A percentile compares a stretch with the other conserved stretches of the same genome.
Conservation (phyloP, 139 green algal genomes). For the Micromonas pusilla region DNA sequence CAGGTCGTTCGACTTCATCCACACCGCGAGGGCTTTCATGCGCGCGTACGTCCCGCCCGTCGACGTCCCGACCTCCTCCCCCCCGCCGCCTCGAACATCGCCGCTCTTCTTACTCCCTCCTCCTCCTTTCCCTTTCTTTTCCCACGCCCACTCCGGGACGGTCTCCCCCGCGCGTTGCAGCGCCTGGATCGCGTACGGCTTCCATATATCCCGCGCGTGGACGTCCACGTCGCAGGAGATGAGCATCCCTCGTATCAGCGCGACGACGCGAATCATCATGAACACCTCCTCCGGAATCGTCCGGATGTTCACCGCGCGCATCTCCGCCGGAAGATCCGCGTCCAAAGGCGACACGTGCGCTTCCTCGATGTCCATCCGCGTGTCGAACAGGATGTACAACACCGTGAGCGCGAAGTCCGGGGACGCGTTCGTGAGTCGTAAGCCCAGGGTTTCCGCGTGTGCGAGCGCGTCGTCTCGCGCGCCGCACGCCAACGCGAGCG, state of each 20-base stretch:
- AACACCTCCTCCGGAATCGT: slow-evolving; percentile 12
- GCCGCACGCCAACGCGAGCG: neutral
- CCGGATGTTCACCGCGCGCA: neutral
- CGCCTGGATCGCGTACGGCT: neutral
- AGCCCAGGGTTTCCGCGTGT: neutral
- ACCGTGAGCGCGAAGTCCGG: slow-evolving; percentile 2
- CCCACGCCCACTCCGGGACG: neutral
- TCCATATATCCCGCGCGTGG: slow-evolving; percentile 1
- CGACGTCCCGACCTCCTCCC: neutral
- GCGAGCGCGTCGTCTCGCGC: neutral
- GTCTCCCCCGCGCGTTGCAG: neutral
- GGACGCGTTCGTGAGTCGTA: neutral
- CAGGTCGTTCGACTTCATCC: neutral
- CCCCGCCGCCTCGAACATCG: too few species aligned
- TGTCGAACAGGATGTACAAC: slow-evolving; percentile 29
- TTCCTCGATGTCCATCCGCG: slow-evolving; percentile 27
- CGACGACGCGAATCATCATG: slow-evolving; percentile 27
- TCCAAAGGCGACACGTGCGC: slow-evolving; percentile 18
- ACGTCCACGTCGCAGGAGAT: slow-evolving; percentile 1
- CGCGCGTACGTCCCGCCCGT: neutral
- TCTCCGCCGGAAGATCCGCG: neutral
- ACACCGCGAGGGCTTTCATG: slow-evolving; percentile 11
- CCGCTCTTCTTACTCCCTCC: too few species aligned
- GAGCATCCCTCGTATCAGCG: slow-evolving; percentile 27
- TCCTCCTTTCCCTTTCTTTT: neutral